These are phyloP conservation scores for Paradendryphiella salina DNA, from an alignment of 2,329 filamentous ascomycete species.

Conservation along the genomic window DNA sequence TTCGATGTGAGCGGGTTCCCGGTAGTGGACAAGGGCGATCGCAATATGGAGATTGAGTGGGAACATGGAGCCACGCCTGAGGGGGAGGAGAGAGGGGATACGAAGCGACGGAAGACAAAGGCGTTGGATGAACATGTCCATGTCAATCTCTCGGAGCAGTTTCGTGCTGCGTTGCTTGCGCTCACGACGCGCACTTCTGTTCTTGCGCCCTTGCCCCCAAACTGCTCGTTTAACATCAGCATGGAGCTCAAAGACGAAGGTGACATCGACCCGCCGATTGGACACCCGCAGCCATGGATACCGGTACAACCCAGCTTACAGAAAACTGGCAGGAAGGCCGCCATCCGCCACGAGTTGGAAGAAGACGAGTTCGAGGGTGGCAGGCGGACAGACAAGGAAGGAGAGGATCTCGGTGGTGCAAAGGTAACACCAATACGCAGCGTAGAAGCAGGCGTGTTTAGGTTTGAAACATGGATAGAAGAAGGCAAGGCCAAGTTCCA, in stretches of 20 bases:
- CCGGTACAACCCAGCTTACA: conserved; percentile 58
- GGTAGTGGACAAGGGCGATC: conserved; percentile 51
- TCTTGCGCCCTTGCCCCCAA: conserved; percentile 61
- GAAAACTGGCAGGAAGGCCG: conserved; percentile 36
- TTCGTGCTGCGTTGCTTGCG: conserved; percentile 67
- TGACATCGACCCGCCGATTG: conserved; percentile 52
- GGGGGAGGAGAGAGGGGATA: conserved; percentile 2
- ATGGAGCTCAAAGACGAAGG: conserved; percentile 69
- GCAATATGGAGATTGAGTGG: conserved; percentile 57
- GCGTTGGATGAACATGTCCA: conserved; percentile 29
- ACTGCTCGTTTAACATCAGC: conserved; percentile 75
- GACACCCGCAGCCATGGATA: conserved; percentile 62
- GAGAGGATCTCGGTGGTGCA: conserved; percentile 54
- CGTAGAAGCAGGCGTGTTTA: conserved; percentile 66
- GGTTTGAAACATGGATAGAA: conserved; percentile 72
- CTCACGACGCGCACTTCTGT: conserved; percentile 63
- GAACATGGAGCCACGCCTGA: conserved; percentile 13
- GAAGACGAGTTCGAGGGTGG: conserved; percentile 16
- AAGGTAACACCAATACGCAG: conserved; percentile 64
- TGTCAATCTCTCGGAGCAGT: conserved; percentile 70
- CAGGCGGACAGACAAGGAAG: conserved; percentile 26
- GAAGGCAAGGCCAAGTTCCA: conserved; percentile 60
- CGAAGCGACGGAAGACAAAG: conserved; percentile 15
- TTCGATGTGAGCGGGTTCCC: conserved; percentile 64
- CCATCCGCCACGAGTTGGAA: conserved; percentile 19